Evolutionary conservation across 1,139 yeast species (phyloP), one percentile per base, ranked within the genome.

Genomic region (Kazachstania sp.): DNA sequence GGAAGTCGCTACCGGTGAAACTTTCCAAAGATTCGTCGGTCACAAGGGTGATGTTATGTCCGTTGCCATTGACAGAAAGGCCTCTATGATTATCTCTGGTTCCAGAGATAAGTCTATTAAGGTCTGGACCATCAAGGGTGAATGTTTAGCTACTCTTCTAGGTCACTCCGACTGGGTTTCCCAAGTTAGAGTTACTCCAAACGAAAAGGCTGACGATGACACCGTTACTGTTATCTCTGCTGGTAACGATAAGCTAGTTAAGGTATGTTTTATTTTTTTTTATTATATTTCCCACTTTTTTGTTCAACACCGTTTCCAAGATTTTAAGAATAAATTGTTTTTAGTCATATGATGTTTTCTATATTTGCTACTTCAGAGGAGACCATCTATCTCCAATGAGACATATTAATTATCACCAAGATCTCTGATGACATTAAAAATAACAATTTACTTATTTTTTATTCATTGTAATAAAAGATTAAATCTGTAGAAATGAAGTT

Each of bases 281-380:
- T 52, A 9, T 18, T 15, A 15, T 32, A 15, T 32, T 32, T 15
- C 18, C 18, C 8, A 32, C 18, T 32, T 11, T 32, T 15, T 39
- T 39, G 29, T 12, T 16, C 20, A 39, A 39, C 29, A 26, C 23
- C 6, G 19, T 39, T 11, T 30, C 16, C 4, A n/a, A 28, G 23
- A 38, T 30, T n/a, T 28, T 23, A 18, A 26, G n/a, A 11, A 5
- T 16, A 19, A 18, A 11, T 36, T 12, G 18, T 36, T 26, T 36
- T 43, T 34, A 28, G 30, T 55, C 60, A 74, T 61, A 78, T 83
- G 92, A 83, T 83, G 90, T 71, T 59, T 59, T 53, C 59, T 71
- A 81, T 88, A 90, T 90, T 92, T 90, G 98, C 98, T 92, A 92
- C 98, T 92, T 90, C 97, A 79, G 98, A 92, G 87, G 87, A 60